Base-by-base conservation (phyloP, 352 stramenopile species). In the Globisporangium spiculum region DNA sequence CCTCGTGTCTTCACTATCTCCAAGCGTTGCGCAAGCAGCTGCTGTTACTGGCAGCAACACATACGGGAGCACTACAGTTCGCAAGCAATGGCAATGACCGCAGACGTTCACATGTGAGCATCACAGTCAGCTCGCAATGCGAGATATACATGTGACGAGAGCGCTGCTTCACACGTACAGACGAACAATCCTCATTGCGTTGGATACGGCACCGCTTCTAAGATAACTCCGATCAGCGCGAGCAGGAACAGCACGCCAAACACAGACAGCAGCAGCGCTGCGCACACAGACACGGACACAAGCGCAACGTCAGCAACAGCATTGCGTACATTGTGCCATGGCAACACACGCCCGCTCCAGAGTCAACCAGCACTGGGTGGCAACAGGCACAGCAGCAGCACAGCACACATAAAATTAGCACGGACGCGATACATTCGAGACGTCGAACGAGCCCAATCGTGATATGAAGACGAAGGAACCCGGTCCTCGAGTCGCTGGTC, bases 121-220 rank as follows among this genome's bases (percentile, higher is more conserved):
- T 34, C 62, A 48, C 10, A 60, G 2, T 1, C 20, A 44, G 2
- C 1, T 4, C 30, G 9, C 46, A 38, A 56, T 27, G 0, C 16
- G 72, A 73, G 60, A 16, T 6, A 14, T 20, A 6, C 5, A 38
- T 38, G 0, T 9, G 6, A 36, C 8, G 32, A 10, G 3, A 4
- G 55, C 9, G 20, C 55, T 10, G 20, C 30, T 10, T 8, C 20
- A 41, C 6, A 46, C 67, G 27, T 80, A 91, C 83, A 64, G 30
- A 91, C 74, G 74, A 91, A 91, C 20, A 90, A 67, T 7, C 83
- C 83, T 80, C 83, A 91, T 56, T 84, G 72, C 14, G 83, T 90
- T 18, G 71, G 64, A 54, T 91, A 90, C 59, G 78, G 76, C n/a
- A 76, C 68, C 8, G 84, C 84, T 36, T 81, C 79, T 14, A 92